These are phyloP conservation scores for Elsinoe australis DNA, from an alignment of 2,329 filamentous ascomycete genomes.

Conservation along the genomic window DNA sequence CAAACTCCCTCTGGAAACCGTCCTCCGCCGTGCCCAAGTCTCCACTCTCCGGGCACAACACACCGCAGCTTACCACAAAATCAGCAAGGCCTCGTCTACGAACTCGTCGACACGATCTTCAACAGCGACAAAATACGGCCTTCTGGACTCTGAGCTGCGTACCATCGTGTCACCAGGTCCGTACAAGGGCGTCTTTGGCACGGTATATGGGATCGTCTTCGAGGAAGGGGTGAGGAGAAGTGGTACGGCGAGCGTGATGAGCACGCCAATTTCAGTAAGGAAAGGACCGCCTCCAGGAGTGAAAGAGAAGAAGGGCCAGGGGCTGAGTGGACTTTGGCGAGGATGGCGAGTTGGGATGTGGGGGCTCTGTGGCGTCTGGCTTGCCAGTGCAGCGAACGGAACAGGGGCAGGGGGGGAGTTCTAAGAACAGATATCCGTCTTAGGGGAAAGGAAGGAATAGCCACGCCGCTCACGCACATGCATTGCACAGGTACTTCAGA, in stretches of 20 bases:
- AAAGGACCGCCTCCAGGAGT: too few relatives aligned
- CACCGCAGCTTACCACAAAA: constrained; percentile 15
- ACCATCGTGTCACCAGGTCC: constrained; percentile 73
- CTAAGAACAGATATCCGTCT: constrained; percentile 20
- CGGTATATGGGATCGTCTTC: constrained; percentile 76
- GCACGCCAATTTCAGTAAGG: constrained; percentile 4
- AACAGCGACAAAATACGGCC: constrained; percentile 23
- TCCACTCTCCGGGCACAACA: constrained; percentile 49
- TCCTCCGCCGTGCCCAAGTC: constrained; percentile 81
- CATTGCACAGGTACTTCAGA: constrained; percentile 12
- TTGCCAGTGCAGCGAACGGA: constrained; percentile 55
- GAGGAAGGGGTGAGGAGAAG: constrained; percentile 61
- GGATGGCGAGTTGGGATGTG: constrained; percentile 74
- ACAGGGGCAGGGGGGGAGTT: constrained; percentile 37
- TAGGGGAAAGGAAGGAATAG: background rate
- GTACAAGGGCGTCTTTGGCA: constrained; percentile 82
- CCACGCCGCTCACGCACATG: constrained; percentile 13
- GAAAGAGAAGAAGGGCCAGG: constrained; percentile 52
- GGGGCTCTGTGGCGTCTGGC: constrained; percentile 68
- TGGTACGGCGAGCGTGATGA: constrained; percentile 2
- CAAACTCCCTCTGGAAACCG: constrained; percentile 85
- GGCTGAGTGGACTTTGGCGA: constrained; percentile 59
- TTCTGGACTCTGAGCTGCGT: constrained; percentile 41
- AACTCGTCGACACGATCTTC: constrained; percentile 28
- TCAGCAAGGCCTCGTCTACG: constrained; percentile 35